phyloP scores from a whole-genome alignment of 371 early-diverging fungal species.

The Fennellomyces sp. region DNA sequence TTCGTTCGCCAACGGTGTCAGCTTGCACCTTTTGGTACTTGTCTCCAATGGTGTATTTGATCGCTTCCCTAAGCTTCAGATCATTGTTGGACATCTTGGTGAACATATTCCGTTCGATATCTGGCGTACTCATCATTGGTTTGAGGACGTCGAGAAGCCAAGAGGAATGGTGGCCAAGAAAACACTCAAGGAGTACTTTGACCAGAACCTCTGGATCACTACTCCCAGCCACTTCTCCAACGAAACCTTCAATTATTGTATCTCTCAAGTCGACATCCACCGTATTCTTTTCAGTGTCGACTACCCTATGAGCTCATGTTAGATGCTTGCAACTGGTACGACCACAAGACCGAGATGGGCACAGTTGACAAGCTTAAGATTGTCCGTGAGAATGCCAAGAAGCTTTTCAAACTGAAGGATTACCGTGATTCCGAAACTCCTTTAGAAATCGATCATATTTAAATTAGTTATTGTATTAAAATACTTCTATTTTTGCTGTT shows the following conservation, averaged over 20 bases:
- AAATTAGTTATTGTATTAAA: no score
- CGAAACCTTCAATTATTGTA: slow-evolving; percentile 6
- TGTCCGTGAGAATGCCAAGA: slow-evolving; percentile 9
- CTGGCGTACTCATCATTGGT: slow-evolving; percentile 10
- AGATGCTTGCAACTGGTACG: slow-evolving; percentile 10
- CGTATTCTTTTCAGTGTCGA: slow-evolving; percentile 18
- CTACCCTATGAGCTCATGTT: slow-evolving; percentile 11
- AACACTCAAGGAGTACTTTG: slow-evolving; percentile 1
- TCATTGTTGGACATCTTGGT: slow-evolving; percentile 14
- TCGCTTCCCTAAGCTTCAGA: slow-evolving; percentile 15
- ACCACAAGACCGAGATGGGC: background rate
- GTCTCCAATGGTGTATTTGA: slow-evolving; percentile 17
- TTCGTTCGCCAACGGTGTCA: slow-evolving; percentile 8
- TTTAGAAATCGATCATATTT: background rate
- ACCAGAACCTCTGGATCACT: slow-evolving; percentile 17
- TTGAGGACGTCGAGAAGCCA: slow-evolving; percentile 10
- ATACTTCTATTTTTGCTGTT: no score
- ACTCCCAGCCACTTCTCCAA: slow-evolving; percentile 14
- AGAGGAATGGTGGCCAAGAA: background rate
- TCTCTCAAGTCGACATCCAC: slow-evolving; percentile 5
- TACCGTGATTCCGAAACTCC: slow-evolving; percentile 10
- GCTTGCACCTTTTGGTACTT: slow-evolving; percentile 10
- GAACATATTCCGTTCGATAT: slow-evolving; percentile 15
- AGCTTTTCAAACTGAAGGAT: background rate
- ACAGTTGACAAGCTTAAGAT: background rate